Evolutionary conservation across 2,329 filamentous ascomycete species (phyloP), one percentile per base, ranked within the genome.

Genomic region (Hypoxylon sp.): DNA sequence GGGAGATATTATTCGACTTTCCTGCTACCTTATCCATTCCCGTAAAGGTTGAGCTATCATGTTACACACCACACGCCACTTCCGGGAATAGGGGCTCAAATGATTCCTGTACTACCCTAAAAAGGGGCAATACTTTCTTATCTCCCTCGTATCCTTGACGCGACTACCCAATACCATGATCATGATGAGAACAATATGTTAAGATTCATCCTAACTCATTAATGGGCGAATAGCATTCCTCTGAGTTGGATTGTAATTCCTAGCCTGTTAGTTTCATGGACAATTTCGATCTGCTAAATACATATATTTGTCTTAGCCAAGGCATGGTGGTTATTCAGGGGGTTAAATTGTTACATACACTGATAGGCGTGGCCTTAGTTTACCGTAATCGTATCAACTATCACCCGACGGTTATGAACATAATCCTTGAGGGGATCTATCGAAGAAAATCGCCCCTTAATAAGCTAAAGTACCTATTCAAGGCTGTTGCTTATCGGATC

Each of bases 401-500:
- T 19, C 15, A 15, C 46, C 46, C 22, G 20, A 1, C 22, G 22
- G 20, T n/a, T 17, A 26, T 46, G 43, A 20, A 46, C 15, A 41
- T 41, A 20, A 41, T 41, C 37, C 37, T n/a, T 26, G 43, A 13
- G 43, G 15, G 10, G 22, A 22, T 20, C 24, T 34, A 26, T 37
- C n/a, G 32, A 20, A 20, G 26, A 30, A 17, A 46, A 41, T 20
- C 30, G 54, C 56, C 32, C 34, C 24, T 47, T 17, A 28, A 44
- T 48, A 49, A 20, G 30, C 24, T 4, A 7, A 26, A 20, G 15
- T 32, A 20, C 3, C 8, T 48, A 30, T 24, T 52, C 43, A 20
- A 30, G 22, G 43, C 2, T 15, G 30, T 13, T 17, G 10, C 13
- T 30, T 22, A 59, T 56, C 60, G 41, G 56, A 20, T 30, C 11